A percentile compares a stretch with the other conserved stretches of the same genome.
Evolutionary conservation across 768 basidiomycete species (phyloP).

Genomic region (Mrakia blollopis): DNA sequence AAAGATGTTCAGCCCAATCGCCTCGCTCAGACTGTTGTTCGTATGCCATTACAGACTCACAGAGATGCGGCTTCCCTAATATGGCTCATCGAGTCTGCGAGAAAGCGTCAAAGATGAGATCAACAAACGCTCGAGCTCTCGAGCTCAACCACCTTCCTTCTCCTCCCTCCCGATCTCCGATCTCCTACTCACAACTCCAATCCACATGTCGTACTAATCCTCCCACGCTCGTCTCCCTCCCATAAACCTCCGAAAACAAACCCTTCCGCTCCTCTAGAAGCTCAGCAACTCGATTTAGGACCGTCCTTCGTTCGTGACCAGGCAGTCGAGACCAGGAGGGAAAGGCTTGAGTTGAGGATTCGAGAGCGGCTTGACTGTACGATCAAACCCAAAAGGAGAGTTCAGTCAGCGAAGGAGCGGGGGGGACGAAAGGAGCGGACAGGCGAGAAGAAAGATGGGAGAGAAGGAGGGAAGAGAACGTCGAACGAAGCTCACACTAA

Average conservation of each 20-base stretch:
- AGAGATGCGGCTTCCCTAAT: slow-evolving; percentile 9
- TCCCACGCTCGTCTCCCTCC: slow-evolving; percentile 16
- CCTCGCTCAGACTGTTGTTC: too few species aligned
- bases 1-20: background rate
- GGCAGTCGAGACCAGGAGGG: background rate
- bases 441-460: background rate
- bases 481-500: background rate
- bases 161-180: too few species aligned
- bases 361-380: slow-evolving; percentile 10
- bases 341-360: background rate
- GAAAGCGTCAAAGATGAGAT: background rate
- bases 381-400: background rate
- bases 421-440: background rate
- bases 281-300: slow-evolving; percentile 19
- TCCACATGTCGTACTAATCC: background rate
- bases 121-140: background rate
- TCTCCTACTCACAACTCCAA: background rate
- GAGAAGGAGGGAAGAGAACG: background rate
- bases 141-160: background rate
- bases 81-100: slow-evolving; percentile 1
- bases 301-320: background rate
- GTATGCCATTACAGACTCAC: background rate
- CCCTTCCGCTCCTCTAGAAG: slow-evolving; percentile 19
- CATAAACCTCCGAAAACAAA: slow-evolving; percentile 7
- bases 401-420: background rate